A percentile compares a stretch with the other conserved stretches of the same genome.
phyloP scores from a whole-genome alignment of 495 filamentous ascomycete species.

The Evansstolkia leycettana region DNA sequence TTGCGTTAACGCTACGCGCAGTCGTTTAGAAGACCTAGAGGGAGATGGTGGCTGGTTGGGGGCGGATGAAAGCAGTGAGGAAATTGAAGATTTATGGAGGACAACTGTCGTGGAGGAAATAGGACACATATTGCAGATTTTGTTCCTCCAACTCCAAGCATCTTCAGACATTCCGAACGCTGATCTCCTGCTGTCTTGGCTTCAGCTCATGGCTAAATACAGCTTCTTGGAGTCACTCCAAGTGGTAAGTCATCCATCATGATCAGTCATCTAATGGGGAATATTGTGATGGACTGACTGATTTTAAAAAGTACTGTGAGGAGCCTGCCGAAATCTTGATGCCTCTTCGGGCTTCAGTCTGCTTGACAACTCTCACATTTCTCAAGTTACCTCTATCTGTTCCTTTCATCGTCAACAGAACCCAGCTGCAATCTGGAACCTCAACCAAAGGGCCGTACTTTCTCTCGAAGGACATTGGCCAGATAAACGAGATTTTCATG shows the following conservation, averaged over 20 bases:
- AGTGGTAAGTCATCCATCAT: conserved; percentile 31
- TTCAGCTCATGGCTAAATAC: conserved; percentile 50
- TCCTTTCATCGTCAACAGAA: conserved; percentile 16
- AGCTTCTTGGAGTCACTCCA: conserved; percentile 49
- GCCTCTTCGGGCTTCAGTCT: conserved; percentile 53
- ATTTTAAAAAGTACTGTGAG: conserved; percentile 26
- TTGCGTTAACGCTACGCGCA: conserved; percentile 33
- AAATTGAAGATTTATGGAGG: conserved; percentile 49
- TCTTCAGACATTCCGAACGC: conserved; percentile 41
- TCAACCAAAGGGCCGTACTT: conserved; percentile 44
- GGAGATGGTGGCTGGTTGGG: conserved; percentile 40
- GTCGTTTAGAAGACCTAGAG: conserved; percentile 31
- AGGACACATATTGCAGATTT: conserved; percentile 56
- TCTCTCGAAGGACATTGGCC: conserved; percentile 44
- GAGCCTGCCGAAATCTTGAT: conserved; percentile 38
- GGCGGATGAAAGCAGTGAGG: conserved; percentile 31
- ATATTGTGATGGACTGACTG: no score
- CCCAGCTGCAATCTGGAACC: conserved; percentile 4
- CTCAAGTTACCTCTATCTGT: conserved; percentile 48
- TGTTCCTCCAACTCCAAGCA: conserved; percentile 57
- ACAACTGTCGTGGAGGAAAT: conserved; percentile 53
- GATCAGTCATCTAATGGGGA: conserved; percentile 1
- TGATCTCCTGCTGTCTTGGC: conserved; percentile 57
- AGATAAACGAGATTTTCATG: conserved; percentile 52
- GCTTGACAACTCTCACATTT: conserved; percentile 61